Evolutionary conservation across 2,329 filamentous ascomycete species (phyloP), one percentile per base, ranked within the genome.

Genomic region (Trichoderma sp.): DNA sequence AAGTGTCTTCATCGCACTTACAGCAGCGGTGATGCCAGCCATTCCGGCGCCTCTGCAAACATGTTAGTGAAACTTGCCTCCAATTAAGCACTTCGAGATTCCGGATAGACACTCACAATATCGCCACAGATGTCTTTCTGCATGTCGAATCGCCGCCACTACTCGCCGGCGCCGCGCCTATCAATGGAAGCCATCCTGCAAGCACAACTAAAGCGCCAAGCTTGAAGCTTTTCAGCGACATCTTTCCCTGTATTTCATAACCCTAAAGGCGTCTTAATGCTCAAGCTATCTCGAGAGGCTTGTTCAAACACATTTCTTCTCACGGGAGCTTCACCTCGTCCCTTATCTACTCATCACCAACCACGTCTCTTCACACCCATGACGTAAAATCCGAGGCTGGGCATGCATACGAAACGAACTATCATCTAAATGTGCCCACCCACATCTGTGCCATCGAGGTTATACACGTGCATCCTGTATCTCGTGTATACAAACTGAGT

Each of bases 11-110:
- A 21, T 28, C 16, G 26, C 1, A 30, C 72, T 72, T 54, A 74
- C 73, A 26, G 88, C 88, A 16, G 89, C 87, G 14, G 88, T 86
- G 51, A 91, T 86, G 6, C 89, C 89, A 1, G 88, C 84, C 66
- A 88, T 85, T 14, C 89, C 89, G 16, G 84, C 89, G 39, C 89
- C 89, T 5, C 73, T 74, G 10, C 18, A 46, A 24, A 24, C n/a
- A 34, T 26, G 18, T 61, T 24, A 61, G 28, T 18, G 13, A 13
- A 11, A 10, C 5, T 26, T 43, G 8, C n/a, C 24, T 55, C 49
- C 10, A 13, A 30, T 14, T 6, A 56, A n/a, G 0, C 26, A 32
- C 2, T 32, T 37, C 32, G 26, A 6, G 1, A 10, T 26, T n/a
- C 6, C 28, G 7, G 24, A 37, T 4, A 32, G 16, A 26, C 18